Evolutionary conservation across 2,329 filamentous ascomycete species (phyloP), one percentile per base, ranked within the genome.

Genomic region (Cladobotryum mycophilum): DNA sequence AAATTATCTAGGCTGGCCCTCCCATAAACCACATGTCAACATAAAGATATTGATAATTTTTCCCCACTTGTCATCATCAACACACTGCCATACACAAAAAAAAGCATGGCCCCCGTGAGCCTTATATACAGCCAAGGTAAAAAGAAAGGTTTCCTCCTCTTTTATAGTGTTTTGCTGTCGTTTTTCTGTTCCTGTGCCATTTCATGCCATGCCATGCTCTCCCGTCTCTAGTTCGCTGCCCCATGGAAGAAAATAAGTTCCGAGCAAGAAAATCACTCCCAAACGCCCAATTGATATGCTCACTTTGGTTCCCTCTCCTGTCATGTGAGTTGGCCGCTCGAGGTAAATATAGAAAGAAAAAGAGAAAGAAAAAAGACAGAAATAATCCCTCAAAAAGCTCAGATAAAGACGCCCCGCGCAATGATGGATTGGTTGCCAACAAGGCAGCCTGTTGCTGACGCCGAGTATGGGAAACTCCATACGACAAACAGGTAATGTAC

Each of bases 231-330:
- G 25, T 30, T 5, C 25, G 25, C 25, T 30, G 25, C 25, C 8
- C 25, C 6, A 8, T 30, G 25, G 25, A 30, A 30, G 9, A 30
- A 30, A 30, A 5, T n/a, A n/a, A 8, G 25, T 30, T 6, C 25
- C 25, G 6, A 30, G 25, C 25, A 20, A 20, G 20, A 22, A 17
- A 20, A 38, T 51, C 42, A 34, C 49, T 30, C 49, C 22, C 34
- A 37, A 52, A 52, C 49, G 49, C 49, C 49, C 20, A 36, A 48
- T 44, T 48, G 40, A 47, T 38, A 45, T 52, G 49, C 45, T 48
- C 48, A 51, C 43, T 41, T 30, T 46, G 18, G 14, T 25, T 20
- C 41, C 49, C 36, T 15, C 35, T 44, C 41, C 45, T 22, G 45
- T n/a, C 25, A 43, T 5, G 36, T 48, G 49, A 52, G 49, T 17